Percentiles rank a stretch among this genome's conserved stretches.
phyloP scores from a whole-genome alignment of 1,284 basidiomycete species.

The Leccinum insolens region DNA sequence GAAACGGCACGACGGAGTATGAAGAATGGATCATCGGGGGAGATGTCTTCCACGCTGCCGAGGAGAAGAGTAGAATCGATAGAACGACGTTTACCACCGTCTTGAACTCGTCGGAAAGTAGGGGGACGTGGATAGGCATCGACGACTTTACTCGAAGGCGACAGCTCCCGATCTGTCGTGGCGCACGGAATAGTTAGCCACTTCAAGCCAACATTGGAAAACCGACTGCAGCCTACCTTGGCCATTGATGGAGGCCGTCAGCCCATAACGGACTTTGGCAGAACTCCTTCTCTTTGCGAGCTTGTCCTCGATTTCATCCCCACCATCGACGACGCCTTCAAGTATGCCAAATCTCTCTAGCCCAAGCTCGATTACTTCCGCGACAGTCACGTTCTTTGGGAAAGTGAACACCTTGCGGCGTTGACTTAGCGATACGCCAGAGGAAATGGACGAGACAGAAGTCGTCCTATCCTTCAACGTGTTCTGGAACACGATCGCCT shows the following conservation, averaged over 20 bases:
- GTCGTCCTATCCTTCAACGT: conserved; percentile 58
- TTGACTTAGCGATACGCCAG: conserved; percentile 60
- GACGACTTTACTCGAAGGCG: conserved; percentile 78
- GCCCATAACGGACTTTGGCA: conserved; percentile 78
- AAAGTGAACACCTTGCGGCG: conserved; percentile 82
- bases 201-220: neutral
- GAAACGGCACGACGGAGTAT: conserved; percentile 79
- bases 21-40: conserved; percentile 85
- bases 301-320: conserved; percentile 96
- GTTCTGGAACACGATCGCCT: conserved; percentile 85
- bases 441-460: conserved; percentile 45
- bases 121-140: conserved; percentile 86
- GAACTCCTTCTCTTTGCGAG: conserved; percentile 78
- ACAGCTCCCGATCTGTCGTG: conserved; percentile 69
- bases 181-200: conserved; percentile 15
- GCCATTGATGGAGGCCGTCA: conserved; percentile 62
- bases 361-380: conserved; percentile 92
- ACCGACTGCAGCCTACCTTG: conserved; percentile 54
- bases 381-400: conserved; percentile 93
- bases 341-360: conserved; percentile 91
- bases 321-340: conserved; percentile 96
- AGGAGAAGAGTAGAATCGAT: conserved; percentile 78
- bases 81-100: conserved; percentile 79
- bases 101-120: conserved; percentile 60
- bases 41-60: conserved; percentile 75